These are phyloP conservation scores for Asterophora parasitica DNA, from an alignment of 768 basidiomycete genomes.

Conservation along the genomic window DNA sequence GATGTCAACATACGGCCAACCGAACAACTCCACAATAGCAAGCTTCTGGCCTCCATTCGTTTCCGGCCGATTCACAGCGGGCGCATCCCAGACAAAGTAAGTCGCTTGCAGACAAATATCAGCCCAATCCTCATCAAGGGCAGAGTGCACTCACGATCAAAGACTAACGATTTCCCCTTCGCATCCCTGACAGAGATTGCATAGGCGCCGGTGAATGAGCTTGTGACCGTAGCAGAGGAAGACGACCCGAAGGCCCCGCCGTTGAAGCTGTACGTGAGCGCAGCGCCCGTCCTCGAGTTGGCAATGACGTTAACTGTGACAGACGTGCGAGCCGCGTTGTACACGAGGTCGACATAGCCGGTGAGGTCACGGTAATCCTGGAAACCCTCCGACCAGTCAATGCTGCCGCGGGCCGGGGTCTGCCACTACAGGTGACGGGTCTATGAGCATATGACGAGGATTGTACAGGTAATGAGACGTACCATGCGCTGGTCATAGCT, in stretches of 20 bases:
- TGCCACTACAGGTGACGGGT: neutral
- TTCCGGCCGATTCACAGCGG: conserved; percentile 1
- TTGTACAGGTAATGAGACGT: neutral
- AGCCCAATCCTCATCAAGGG: neutral
- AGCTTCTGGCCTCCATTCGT: conserved; percentile 7
- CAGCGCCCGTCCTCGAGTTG: conserved; percentile 1
- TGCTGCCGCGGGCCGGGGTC: neutral
- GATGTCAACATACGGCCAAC: conserved; percentile 6
- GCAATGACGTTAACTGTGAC: conserved; percentile 4
- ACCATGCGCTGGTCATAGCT: conserved; percentile 6
- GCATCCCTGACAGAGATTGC: conserved; percentile 2
- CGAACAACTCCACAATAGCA: conserved; percentile 6
- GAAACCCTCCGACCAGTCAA: conserved; percentile 4
- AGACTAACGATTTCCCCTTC: conserved; percentile 1
- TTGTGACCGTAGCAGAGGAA: neutral
- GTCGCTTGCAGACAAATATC: neutral
- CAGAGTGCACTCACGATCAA: neutral
- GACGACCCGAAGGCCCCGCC: neutral
- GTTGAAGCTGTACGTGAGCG: conserved; percentile 3
- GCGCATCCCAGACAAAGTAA: conserved; percentile 5
- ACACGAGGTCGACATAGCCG: conserved; percentile 4
- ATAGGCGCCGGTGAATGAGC: conserved; percentile 1
- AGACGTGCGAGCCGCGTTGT: conserved; percentile 5
- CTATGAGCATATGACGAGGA: neutral
- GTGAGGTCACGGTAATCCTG: conserved; percentile 6